Base-by-base conservation (phyloP, 2,329 filamentous ascomycete species). In the Botrytis medusae region DNA sequence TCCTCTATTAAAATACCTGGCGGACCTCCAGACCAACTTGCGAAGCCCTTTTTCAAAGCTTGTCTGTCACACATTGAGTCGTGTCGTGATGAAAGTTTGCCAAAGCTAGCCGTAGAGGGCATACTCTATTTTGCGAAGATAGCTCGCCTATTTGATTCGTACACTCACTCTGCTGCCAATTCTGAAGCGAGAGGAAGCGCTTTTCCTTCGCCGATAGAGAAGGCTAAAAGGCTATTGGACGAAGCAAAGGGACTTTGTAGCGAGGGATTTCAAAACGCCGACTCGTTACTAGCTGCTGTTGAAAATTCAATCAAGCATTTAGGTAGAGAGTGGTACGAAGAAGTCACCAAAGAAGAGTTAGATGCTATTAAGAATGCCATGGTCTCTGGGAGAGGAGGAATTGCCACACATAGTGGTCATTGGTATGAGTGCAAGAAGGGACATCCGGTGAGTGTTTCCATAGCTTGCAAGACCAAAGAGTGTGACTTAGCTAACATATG, bases 401-500 rank as follows among this genome's bases (percentile, higher is more conserved):
- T 85, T 29, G 78, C 80, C 0, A 83, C 81, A 0, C 81, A 84
- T 63, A 82, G 85, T 0, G 89, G 90, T 0, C 87, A 90, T 74
- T 91, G 89, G 89, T 91, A 90, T 78, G 83, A 81, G 20, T 91
- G 88, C 72, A 79, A 74, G 29, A 88, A 89, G 70, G 85, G 85
- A 5, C 88, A 91, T 69, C 71, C 75, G 25, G 74, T 75, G 64
- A 72, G 71, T 74, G 20, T 71, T 20, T 42, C 46, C 9, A 44
- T 62, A n/a, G 54, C 62, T 68, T 62, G 44, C 25, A 25, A 42
- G n/a, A 14, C 14, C 25, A 6, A 51, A 18, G 18, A 34, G 32
- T n/a, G 20, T 34, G 40, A 29, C 29, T 34, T 48, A 61, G 34
- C 54, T 67, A 44, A 74, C 25, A 57, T 34, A 48, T 32, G 6